Evolutionary conservation across 75 land plant genomes (phyloP), one percentile per base, ranked within the genome.

Genomic region (Sequoia sempervirens): DNA sequence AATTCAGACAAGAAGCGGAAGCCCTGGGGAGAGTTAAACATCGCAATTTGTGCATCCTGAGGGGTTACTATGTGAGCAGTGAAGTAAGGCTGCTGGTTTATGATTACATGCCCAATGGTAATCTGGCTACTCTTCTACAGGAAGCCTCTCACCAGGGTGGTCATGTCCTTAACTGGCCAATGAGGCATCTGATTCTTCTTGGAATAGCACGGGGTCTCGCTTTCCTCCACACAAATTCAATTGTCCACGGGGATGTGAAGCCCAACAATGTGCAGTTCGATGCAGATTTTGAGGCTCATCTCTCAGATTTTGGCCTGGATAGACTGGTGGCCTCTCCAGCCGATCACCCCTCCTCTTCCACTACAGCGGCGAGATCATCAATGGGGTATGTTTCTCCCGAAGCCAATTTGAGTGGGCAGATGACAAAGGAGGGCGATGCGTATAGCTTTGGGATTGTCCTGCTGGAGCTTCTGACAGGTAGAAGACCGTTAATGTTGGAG

Each of bases 21-120:
- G 82, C 90, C 72, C 87, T 98, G 7, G 99, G 97, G 12, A 90
- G 89, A 81, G 90, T 98, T 54, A 95, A 90, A 85, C 99, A 98
- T 87, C 91, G 96, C 11, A 98, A 98, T 68, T 84, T 98, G 14
- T 92, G 94, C 1, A 99, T 98, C 13, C 90, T 98, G 14, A 89
- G 98, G 11, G 99, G 99, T n/a, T 98, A 96, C 80, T 98, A 94
- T 56, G 89, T 91, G 2, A 89, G 92, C 2, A 85, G 90, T 17
- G 97, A 96, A 34, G 90, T 92, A 30, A 84, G 95, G 30, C 92
- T 98, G 40, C 91, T 98, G 41, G 88, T 96, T 11, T 95, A 93
- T 80, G 99, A 98, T 84, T 98, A 98, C 94, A 98, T 98, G 99
- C 99, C 99, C 70, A 98, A 98, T 80, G 99, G 99, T 34, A 96